Percentiles rank a stretch among this genome's conserved stretches.
These are phyloP conservation scores for Artemisia argyi DNA, from an alignment of 129 eudicot genomes.

Conservation along the genomic window DNA sequence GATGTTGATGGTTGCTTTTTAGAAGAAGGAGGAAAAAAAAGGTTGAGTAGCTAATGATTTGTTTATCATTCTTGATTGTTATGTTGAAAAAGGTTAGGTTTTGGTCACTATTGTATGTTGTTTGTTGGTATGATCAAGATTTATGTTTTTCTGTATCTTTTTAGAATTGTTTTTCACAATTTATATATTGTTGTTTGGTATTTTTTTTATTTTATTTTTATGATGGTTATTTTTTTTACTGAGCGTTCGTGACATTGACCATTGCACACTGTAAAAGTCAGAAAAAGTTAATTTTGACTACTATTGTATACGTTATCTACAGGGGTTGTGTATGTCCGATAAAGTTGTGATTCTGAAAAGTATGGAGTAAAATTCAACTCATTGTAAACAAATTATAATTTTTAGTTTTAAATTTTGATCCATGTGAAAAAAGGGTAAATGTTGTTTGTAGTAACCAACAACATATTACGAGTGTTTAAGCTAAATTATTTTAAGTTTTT, in stretches of 20 bases:
- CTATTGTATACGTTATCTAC: background rate
- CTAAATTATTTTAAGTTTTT: too few relatives aligned
- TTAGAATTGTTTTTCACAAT: background rate
- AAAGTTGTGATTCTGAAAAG: background rate
- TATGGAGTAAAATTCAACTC: background rate
- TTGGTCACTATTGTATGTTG: conserved; percentile 17
- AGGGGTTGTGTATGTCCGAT: background rate
- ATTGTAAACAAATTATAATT: background rate
- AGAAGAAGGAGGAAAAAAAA: background rate
- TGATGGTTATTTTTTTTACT: background rate
- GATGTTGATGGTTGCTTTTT: conserved; percentile 21
- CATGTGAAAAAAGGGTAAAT: too few relatives aligned
- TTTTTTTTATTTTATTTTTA: background rate
- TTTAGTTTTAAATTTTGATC: background rate
- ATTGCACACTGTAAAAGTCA: background rate
- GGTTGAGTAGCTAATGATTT: conserved; percentile 27
- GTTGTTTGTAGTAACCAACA: too few relatives aligned
- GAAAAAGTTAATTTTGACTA: background rate
- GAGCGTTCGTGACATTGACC: background rate
- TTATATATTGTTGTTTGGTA: background rate
- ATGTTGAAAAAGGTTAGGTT: conserved; percentile 11
- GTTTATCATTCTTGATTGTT: conserved; percentile 26
- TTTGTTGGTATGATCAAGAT: conserved; percentile 22
- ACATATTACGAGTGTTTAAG: too few relatives aligned
- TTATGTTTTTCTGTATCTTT: conserved; percentile 5